A percentile compares a stretch with the other conserved stretches of the same genome.
Conservation (phyloP, 306 rosid genomes). For the Boehmeria nivea region DNA sequence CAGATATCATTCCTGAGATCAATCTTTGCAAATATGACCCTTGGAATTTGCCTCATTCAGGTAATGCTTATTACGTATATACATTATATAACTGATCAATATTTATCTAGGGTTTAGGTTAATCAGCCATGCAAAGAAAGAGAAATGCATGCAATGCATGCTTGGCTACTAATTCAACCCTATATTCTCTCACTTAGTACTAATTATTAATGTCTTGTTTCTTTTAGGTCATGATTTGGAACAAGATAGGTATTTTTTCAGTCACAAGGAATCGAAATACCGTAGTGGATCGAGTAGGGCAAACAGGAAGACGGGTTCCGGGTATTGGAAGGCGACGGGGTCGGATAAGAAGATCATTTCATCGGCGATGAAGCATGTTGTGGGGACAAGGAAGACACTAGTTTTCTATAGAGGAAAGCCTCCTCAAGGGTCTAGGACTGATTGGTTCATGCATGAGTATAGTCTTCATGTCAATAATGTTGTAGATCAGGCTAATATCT, state of each 20-base stretch:
- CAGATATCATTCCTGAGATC: constrained; percentile 66
- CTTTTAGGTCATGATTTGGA: constrained; percentile 39
- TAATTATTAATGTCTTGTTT: too few relatives aligned
- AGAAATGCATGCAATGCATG: too few relatives aligned
- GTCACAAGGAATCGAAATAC: constrained; percentile 52
- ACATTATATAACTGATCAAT: too few relatives aligned
- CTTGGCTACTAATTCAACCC: too few relatives aligned
- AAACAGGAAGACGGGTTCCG: constrained; percentile 62
- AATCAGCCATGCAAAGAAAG: neutral
- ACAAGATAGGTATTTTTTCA: constrained; percentile 68
- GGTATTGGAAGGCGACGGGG: constrained; percentile 86
- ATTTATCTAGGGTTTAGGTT: too few relatives aligned
- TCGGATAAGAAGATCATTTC: constrained; percentile 55
- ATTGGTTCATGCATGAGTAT: constrained; percentile 82
- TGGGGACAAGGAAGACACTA: constrained; percentile 63
- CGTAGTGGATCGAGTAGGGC: constrained; percentile 47
- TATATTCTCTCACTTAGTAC: neutral
- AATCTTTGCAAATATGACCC: constrained; percentile 68
- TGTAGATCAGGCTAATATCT: neutral
- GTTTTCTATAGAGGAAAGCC: constrained; percentile 58
- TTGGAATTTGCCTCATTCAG: constrained; percentile 71
- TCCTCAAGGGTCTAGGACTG: constrained; percentile 48
- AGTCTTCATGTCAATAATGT: constrained; percentile 34
- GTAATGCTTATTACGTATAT: constrained; percentile 18
- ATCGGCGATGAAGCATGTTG: constrained; percentile 24